Percentiles rank a stretch among this genome's conserved stretches.
Evolutionary conservation across 2,329 filamentous ascomycete species (phyloP).

Genomic region (Fusarium avenaceum): DNA sequence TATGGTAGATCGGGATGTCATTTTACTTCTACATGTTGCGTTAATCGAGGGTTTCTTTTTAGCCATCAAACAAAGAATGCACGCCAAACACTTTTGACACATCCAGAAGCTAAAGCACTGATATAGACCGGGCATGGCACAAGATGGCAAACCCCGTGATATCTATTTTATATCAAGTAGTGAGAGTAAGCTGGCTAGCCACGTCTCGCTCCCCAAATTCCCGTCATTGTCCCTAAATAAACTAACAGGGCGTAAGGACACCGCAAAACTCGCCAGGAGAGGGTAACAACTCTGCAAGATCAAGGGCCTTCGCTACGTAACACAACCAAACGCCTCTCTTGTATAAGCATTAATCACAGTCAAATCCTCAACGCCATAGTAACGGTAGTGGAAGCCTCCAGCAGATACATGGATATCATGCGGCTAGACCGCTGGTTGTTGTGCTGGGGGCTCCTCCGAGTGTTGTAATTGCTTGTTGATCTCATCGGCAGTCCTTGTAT

Average conservation of each 20-base stretch:
- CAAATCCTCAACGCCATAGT: constrained; percentile 44
- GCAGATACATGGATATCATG: constrained; percentile 35
- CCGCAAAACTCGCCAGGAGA: constrained; percentile 12
- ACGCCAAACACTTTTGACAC: background rate
- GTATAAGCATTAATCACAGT: constrained; percentile 32
- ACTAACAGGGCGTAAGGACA: constrained; percentile 11
- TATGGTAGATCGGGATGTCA: constrained; percentile 37
- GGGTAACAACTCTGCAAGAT: background rate
- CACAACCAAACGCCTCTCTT: constrained; percentile 47
- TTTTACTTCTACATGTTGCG: constrained; percentile 25
- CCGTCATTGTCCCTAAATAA: constrained; percentile 10
- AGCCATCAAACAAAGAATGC: constrained; percentile 4
- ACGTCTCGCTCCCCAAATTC: background rate
- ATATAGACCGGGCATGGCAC: background rate
- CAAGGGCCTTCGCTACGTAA: constrained; percentile 20
- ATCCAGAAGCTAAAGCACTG: background rate
- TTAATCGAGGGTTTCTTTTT: constrained; percentile 36
- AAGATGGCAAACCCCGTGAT: background rate
- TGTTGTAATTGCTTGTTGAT: constrained; percentile 68
- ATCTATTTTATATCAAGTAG: constrained; percentile 5
- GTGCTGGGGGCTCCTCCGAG: constrained; percentile 51
- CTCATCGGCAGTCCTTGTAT: constrained; percentile 64
- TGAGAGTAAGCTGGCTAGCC: constrained; percentile 4
- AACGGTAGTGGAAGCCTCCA: constrained; percentile 18
- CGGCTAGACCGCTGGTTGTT: constrained; percentile 40